phyloP scores from a whole-genome alignment of 2,329 filamentous ascomycete genomes.

The Stylonectria norvegica region DNA sequence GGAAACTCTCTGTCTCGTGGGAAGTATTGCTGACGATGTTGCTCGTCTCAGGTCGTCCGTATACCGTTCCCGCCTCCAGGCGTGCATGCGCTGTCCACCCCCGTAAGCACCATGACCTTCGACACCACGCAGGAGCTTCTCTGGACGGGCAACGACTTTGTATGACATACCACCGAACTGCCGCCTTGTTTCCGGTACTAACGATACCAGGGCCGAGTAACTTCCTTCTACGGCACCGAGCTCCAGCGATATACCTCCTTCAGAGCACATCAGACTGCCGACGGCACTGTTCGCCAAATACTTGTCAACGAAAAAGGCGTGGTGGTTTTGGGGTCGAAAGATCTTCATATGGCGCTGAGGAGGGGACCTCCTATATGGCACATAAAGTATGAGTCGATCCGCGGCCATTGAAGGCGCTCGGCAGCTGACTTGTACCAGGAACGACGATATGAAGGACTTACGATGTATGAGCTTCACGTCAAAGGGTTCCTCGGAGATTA shows the following conservation, averaged over 20 bases:
- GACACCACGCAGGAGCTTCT: constrained; percentile 85
- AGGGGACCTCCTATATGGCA: constrained; percentile 87
- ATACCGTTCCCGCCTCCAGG: constrained; percentile 76
- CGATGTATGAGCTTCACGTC: constrained; percentile 95
- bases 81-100: constrained; percentile 65
- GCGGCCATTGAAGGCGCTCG: background rate
- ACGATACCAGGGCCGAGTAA: constrained; percentile 69
- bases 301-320: constrained; percentile 90
- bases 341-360: constrained; percentile 84
- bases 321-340: constrained; percentile 75
- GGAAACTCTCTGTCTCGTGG: background rate
- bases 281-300: constrained; percentile 82
- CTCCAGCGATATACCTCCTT: constrained; percentile 89
- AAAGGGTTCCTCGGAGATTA: constrained; percentile 75
- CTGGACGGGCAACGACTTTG: constrained; percentile 90
- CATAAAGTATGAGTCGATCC: constrained; percentile 55
- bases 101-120: constrained; percentile 79
- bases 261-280: constrained; percentile 67
- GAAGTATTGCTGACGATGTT: constrained; percentile 11
- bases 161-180: constrained; percentile 41
- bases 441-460: constrained; percentile 77
- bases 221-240: constrained; percentile 82
- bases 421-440: constrained; percentile 40
- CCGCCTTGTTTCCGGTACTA: constrained; percentile 14
- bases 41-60: constrained; percentile 63